These are phyloP conservation scores for Penicillium sp. DNA, from an alignment of 2,329 filamentous ascomycete species.

Conservation along the genomic window DNA sequence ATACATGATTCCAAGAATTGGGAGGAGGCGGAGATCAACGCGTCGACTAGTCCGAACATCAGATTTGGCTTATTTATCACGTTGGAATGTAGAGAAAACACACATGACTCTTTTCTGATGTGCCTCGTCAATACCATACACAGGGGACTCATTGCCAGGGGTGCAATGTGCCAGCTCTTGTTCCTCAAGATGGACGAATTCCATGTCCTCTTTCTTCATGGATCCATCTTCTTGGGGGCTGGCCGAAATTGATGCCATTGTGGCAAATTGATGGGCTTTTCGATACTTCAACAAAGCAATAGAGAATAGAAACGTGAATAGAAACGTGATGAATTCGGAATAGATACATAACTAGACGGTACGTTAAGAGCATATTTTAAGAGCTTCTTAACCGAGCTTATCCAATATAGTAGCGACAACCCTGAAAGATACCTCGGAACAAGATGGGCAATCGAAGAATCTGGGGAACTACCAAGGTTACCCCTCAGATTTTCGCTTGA, in stretches of 20 bases:
- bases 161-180: neutral
- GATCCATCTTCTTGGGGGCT: neutral
- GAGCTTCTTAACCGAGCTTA: neutral
- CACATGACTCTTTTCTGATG: neutral
- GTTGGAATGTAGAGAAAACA: neutral
- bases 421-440: neutral
- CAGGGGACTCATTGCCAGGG: neutral
- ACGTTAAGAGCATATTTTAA: neutral
- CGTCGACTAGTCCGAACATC: conserved; percentile 6
- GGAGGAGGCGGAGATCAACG: conserved; percentile 37
- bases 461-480: neutral
- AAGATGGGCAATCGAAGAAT: neutral
- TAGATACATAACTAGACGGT: neutral
- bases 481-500: neutral
- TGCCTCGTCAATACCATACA: neutral
- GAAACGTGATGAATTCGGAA: neutral
- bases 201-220: neutral
- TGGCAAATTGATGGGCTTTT: neutral
- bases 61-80: neutral
- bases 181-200: neutral
- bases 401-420: neutral
- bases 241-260: neutral
- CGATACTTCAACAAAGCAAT: neutral
- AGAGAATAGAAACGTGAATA: neutral
- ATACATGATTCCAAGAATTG: conserved; percentile 40